Evolutionary conservation across 441 rosid species (phyloP).

Genomic region (Flueggea neowawraea): DNA sequence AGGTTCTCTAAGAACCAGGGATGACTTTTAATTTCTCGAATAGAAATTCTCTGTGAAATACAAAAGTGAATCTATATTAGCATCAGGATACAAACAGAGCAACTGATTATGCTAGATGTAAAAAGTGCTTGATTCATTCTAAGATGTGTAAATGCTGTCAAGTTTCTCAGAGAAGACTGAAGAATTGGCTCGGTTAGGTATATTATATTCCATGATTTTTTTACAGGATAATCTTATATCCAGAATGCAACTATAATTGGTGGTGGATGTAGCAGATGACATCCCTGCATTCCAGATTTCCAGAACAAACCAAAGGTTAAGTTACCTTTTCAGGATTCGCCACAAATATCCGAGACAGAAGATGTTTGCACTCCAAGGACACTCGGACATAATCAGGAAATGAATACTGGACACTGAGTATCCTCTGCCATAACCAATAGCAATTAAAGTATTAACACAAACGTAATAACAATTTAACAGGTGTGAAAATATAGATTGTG

Average conservation of each 20-base stretch:
- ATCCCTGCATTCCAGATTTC: background rate
- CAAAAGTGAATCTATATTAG: constrained; percentile 3
- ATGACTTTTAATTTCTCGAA: constrained; percentile 49
- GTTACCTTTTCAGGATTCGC: constrained; percentile 57
- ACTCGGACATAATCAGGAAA: constrained; percentile 48
- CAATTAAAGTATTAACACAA: background rate
- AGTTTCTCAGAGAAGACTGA: too few species aligned
- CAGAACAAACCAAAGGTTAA: background rate
- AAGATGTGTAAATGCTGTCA: too few species aligned
- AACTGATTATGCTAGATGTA: background rate
- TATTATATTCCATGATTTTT: too few species aligned
- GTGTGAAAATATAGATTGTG: background rate
- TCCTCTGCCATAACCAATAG: constrained; percentile 33
- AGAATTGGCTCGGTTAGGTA: too few species aligned
- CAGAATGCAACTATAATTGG: background rate
- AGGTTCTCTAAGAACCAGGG: constrained; percentile 69
- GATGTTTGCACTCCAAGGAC: constrained; percentile 45
- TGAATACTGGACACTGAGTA: constrained; percentile 43
- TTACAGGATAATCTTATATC: background rate
- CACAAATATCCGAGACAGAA: constrained; percentile 54
- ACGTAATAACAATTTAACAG: constrained; percentile 7
- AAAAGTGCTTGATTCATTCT: too few species aligned
- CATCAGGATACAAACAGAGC: background rate
- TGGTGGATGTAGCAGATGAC: background rate
- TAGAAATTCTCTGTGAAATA: constrained; percentile 43